phyloP scores from a whole-genome alignment of 2,329 filamentous ascomycete species.

The Curvularia eragrostidis region DNA sequence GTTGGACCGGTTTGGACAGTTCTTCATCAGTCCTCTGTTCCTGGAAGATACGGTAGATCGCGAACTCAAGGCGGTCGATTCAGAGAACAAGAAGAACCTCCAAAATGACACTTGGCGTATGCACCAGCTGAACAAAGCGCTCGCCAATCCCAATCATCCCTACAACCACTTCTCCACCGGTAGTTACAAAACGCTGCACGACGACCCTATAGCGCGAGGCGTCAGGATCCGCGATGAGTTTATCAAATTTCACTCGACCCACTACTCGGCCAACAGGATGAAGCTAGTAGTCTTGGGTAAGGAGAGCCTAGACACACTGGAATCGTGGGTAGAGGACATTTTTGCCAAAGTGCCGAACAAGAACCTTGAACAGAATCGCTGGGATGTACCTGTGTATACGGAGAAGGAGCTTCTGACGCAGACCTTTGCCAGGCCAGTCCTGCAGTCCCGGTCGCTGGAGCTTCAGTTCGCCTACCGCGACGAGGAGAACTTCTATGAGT shows the following conservation, averaged over 20 bases:
- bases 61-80: slow-evolving; percentile 88
- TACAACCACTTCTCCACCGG: slow-evolving; percentile 93
- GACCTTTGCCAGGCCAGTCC: slow-evolving; percentile 88
- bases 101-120: slow-evolving; percentile 89
- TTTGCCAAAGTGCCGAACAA: slow-evolving; percentile 86
- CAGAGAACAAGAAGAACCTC: slow-evolving; percentile 96
- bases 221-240: slow-evolving; percentile 90
- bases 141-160: slow-evolving; percentile 87
- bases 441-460: slow-evolving; percentile 81
- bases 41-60: slow-evolving; percentile 83
- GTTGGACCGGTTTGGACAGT: slow-evolving; percentile 90
- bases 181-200: slow-evolving; percentile 84
- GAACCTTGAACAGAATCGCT: slow-evolving; percentile 71
- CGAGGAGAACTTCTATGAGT: slow-evolving; percentile 78
- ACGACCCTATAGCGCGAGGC: slow-evolving; percentile 76
- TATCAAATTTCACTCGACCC: slow-evolving; percentile 85
- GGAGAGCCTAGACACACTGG: slow-evolving; percentile 80
- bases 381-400: slow-evolving; percentile 69
- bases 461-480: slow-evolving; percentile 86
- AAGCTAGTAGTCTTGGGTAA: slow-evolving; percentile 86
- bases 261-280: slow-evolving; percentile 94
- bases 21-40: slow-evolving; percentile 89
- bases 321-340: slow-evolving; percentile 82
- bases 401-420: slow-evolving; percentile 70
- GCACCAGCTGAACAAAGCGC: slow-evolving; percentile 83